Evolutionary conservation across 2,329 filamentous ascomycete genomes (phyloP).

Genomic region (Camptophora hylomeconis): DNA sequence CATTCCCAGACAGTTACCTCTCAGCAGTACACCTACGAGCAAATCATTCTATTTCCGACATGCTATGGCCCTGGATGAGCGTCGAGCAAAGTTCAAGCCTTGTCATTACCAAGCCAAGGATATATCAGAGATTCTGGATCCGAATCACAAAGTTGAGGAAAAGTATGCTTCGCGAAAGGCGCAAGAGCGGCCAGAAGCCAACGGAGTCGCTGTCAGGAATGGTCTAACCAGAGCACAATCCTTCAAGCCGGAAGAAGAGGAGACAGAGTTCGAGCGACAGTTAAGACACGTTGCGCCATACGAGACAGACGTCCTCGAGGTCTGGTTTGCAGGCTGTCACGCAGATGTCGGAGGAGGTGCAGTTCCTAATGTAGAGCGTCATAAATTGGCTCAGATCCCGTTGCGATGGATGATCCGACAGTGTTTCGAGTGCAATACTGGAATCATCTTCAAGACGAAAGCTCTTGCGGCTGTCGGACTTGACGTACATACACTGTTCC

Average conservation of each 20-base stretch:
- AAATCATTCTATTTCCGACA: slow-evolving; percentile 32
- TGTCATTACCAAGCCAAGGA: too few relatives aligned
- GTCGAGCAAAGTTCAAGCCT: slow-evolving; percentile 45
- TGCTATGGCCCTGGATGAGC: slow-evolving; percentile 41
- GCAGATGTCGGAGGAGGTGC: slow-evolving; percentile 33
- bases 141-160: too few relatives aligned
- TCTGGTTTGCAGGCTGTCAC: slow-evolving; percentile 37
- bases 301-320: slow-evolving; percentile 27
- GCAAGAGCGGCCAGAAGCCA: too few relatives aligned
- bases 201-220: too few relatives aligned
- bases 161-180: too few relatives aligned
- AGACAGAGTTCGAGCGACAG: too few relatives aligned
- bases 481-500: slow-evolving; percentile 30
- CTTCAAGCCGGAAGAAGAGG: too few relatives aligned
- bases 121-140: too few relatives aligned
- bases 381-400: slow-evolving; percentile 33
- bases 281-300: slow-evolving; percentile 33
- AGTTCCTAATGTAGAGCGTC: slow-evolving; percentile 27
- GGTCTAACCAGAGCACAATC: too few relatives aligned
- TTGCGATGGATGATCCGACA: slow-evolving; percentile 37
- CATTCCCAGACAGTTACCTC: slow-evolving; percentile 22
- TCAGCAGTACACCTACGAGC: slow-evolving; percentile 29
- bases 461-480: slow-evolving; percentile 29
- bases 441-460: slow-evolving; percentile 29
- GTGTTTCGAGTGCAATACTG: slow-evolving; percentile 34